Evolutionary conservation across 257 asterid genomes (phyloP), one percentile per base, ranked within the genome.

Genomic region (Anisodus acutangulus): DNA sequence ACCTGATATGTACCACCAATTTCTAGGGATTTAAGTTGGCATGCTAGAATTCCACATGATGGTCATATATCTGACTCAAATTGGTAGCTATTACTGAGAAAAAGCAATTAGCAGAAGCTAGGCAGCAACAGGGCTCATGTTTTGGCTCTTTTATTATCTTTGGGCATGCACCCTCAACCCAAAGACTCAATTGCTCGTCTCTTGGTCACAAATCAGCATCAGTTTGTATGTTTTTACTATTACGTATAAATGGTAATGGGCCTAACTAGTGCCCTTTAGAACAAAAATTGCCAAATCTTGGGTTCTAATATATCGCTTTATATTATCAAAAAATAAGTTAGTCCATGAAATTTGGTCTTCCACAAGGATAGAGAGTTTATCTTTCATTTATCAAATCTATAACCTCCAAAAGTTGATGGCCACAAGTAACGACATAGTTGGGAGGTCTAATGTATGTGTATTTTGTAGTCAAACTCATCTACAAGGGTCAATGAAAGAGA

Each of bases 331-430:
- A 17, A 9, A n/a, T 71, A 71, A 49, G n/a, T 45, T n/a, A 4
- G 57, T 71, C 79, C 8, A 1, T 71, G 58, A 71, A 71, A 70
- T 45, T 71, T 45, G 79, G 31, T 45, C 58, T 45, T 71, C 13
- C 58, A 71, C 58, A 45, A 71, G 79, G 79, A 10, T 71, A 71
- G 79, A 71, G 55, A n/a, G 79, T 35, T 47, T 19, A 72, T 72
- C 80, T 72, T 72, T 19, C 80, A 72, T 11, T 72, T 47, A 3
- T 72, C 59, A 59, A 47, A 72, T 72, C 58, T 47, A 10, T 12
- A 47, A 72, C 60, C 41, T 72, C 59, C 41, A 47, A 72, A 31
- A 47, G 6, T 19, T 22, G 57, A 72, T 72, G 7, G 60, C 41
- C 80, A 72, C 37, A 49, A 72, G 80, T 47, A 47, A 12, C 5